A percentile compares a stretch with the other conserved stretches of the same genome.
phyloP scores from a whole-genome alignment of 371 early-diverging fungal genomes.

The Coemansia sp. region DNA sequence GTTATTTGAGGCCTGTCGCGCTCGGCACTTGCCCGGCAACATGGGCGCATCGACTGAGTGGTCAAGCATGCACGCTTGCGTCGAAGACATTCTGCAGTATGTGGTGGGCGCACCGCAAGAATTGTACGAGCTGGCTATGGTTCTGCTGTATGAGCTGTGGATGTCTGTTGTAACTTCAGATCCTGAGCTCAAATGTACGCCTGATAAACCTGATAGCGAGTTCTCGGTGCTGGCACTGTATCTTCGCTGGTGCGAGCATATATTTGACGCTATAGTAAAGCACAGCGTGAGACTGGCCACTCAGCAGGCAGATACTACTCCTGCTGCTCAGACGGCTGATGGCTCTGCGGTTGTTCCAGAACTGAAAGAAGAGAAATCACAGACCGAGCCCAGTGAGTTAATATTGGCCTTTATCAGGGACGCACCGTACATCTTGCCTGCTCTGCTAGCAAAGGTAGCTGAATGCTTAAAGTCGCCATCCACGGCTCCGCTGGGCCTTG shows the following conservation, averaged over 20 bases:
- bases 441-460: conserved; percentile 10
- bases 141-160: conserved; percentile 45
- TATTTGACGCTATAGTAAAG: conserved; percentile 28
- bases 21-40: not conserved
- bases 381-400: conserved; percentile 13
- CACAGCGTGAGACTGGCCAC: conserved; percentile 9
- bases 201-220: not conserved
- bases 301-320: not conserved
- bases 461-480: conserved; percentile 18
- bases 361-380: conserved; percentile 10
- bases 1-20: not conserved
- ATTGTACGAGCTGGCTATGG: conserved; percentile 27
- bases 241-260: conserved; percentile 33
- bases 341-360: conserved; percentile 4
- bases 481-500: conserved; percentile 26
- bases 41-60: not conserved
- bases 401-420: conserved; percentile 33
- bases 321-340: not conserved
- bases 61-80: conserved; percentile 23
- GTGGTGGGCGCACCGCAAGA: conserved; percentile 23
- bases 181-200: conserved; percentile 17
- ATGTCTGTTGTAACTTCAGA: conserved; percentile 37
- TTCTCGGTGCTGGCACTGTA: conserved; percentile 27
- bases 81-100: conserved; percentile 19
- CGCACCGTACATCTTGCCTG: conserved; percentile 19